phyloP scores from a whole-genome alignment of 31 red algal species.

The Asparagopsis taxiformis region DNA sequence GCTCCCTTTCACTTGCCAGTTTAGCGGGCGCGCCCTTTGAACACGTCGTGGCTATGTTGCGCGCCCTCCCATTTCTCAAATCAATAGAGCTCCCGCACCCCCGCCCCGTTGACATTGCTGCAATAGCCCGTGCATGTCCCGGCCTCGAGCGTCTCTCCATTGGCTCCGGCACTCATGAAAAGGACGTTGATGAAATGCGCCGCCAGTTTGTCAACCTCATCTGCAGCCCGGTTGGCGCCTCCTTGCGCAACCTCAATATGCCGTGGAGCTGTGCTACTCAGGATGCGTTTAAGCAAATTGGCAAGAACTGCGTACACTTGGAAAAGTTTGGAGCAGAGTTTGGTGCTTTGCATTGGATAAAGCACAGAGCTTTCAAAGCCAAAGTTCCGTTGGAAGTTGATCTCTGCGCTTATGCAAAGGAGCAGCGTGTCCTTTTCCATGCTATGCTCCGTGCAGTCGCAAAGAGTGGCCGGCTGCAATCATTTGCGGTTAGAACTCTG shows the following conservation, averaged over 20 bases:
- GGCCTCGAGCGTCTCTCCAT: conserved; percentile 31
- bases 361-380: conserved; percentile 47
- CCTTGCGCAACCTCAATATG: conserved; percentile 30
- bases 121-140: conserved; percentile 40
- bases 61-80: conserved; percentile 30
- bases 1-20: conserved; percentile 18
- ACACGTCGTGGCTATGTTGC: conserved; percentile 60
- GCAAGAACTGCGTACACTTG: conserved; percentile 25
- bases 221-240: conserved; percentile 16
- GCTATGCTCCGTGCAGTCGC: conserved; percentile 36
- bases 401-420: conserved; percentile 23
- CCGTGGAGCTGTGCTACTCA: conserved; percentile 47
- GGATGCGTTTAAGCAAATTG: conserved; percentile 32
- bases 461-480: conserved; percentile 14
- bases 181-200: conserved; percentile 54
- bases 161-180: conserved; percentile 10
- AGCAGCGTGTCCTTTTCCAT: conserved; percentile 34
- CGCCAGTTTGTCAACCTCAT: conserved; percentile 52
- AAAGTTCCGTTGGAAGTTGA: conserved; percentile 21
- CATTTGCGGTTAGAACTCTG: conserved; percentile 37
- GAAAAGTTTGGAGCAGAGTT: conserved; percentile 53
- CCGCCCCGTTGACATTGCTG: conserved; percentile 53
- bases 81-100: conserved; percentile 40
- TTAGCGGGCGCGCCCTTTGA: conserved; percentile 38
- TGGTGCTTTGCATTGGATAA: conserved; percentile 56